Evolutionary conservation across 1,284 basidiomycete genomes (phyloP).

Genomic region (Melampsora medusae): DNA sequence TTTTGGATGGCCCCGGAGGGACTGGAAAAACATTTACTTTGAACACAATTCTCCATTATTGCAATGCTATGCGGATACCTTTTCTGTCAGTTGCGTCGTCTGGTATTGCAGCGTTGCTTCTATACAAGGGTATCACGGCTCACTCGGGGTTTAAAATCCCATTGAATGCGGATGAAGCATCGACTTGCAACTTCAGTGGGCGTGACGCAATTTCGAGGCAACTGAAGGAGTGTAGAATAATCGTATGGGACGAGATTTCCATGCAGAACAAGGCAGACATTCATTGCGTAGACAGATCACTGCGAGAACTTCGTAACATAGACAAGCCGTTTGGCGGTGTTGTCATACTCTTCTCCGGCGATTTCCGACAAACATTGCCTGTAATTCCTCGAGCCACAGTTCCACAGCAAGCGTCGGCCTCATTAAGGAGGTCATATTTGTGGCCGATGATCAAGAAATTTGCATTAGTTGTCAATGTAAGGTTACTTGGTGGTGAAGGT

Average conservation of each 20-base stretch:
- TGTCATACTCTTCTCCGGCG: slow-evolving; percentile 3
- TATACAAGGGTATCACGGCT: background rate
- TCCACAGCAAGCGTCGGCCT: background rate
- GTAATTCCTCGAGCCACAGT: background rate
- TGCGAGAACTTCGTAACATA: background rate
- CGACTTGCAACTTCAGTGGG: background rate
- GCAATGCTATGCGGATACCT: background rate
- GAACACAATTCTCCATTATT: background rate
- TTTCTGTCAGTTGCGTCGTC: background rate
- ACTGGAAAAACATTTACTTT: slow-evolving; percentile 12
- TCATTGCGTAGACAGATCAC: background rate
- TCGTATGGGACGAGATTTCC: slow-evolving; percentile 23
- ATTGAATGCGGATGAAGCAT: background rate
- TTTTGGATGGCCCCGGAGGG: slow-evolving; percentile 7
- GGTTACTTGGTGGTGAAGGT: background rate
- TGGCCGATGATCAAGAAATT: background rate
- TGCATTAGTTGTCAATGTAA: background rate
- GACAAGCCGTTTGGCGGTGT: slow-evolving; percentile 8
- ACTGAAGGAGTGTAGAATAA: background rate
- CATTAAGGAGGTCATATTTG: background rate
- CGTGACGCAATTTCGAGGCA: background rate
- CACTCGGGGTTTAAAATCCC: slow-evolving; percentile 14
- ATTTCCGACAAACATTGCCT: slow-evolving; percentile 18
- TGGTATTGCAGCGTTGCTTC: slow-evolving; percentile 5
- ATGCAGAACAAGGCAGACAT: background rate